Evolutionary conservation across 2,329 filamentous ascomycete genomes (phyloP).

Genomic region (Alternaria brassicicola): DNA sequence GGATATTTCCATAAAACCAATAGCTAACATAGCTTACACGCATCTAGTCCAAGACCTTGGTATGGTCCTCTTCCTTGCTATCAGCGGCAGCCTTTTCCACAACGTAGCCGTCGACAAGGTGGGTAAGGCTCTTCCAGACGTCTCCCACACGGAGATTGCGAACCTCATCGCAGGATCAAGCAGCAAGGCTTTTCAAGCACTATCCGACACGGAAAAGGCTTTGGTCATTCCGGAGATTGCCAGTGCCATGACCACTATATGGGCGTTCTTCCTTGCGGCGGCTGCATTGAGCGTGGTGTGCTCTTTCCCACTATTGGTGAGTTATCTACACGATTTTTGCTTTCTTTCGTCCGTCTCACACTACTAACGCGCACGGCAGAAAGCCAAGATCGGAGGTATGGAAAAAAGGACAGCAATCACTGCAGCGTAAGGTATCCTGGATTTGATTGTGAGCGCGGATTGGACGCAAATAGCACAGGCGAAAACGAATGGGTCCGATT

Average conservation of each 20-base stretch:
- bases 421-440: fast-evolving
- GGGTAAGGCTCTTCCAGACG: not conserved
- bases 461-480: no score
- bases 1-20: no score
- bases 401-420: not conserved
- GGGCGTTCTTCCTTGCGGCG: not conserved
- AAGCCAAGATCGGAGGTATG: not conserved
- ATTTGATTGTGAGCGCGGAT: not conserved
- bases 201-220: not conserved
- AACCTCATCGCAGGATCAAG: not conserved
- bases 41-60: constrained; percentile 7
- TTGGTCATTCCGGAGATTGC: not conserved
- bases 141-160: not conserved
- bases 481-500: no score
- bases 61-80: not conserved
- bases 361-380: not conserved
- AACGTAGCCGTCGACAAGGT: not conserved
- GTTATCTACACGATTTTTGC: fast-evolving
- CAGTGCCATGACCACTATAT: not conserved
- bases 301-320: not conserved
- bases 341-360: not conserved
- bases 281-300: not conserved
- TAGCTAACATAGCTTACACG: no score
- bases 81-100: constrained; percentile 3
- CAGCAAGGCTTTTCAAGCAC: not conserved